A percentile compares a stretch with the other conserved stretches of the same genome.
Conservation (phyloP, 768 basidiomycete genomes). For the Stropharia rugosoannulata region DNA sequence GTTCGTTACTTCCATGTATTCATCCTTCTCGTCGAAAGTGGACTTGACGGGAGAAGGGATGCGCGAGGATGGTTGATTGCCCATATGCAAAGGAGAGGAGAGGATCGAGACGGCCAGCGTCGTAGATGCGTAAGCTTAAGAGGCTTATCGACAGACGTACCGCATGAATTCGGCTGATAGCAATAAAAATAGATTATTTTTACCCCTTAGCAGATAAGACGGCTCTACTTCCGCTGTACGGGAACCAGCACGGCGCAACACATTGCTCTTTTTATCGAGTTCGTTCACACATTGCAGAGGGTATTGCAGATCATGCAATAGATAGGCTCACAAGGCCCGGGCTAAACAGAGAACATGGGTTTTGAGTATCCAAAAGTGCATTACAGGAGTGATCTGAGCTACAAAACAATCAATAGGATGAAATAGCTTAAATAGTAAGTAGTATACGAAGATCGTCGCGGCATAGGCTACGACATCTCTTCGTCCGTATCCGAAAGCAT, state of each 20-base stretch:
- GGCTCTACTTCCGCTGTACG: too few relatives aligned
- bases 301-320: too few relatives aligned
- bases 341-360: neutral
- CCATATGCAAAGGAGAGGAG: constrained; percentile 22
- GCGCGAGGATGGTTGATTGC: constrained; percentile 29
- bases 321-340: too few relatives aligned
- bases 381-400: neutral
- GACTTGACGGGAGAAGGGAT: constrained; percentile 24
- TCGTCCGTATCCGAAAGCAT: constrained; percentile 87
- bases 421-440: neutral
- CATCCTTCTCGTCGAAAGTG: constrained; percentile 30
- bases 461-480: constrained; percentile 48
- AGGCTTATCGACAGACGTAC: neutral
- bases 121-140: constrained; percentile 8
- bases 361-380: neutral
- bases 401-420: constrained; percentile 5
- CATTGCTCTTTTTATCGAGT: too few relatives aligned
- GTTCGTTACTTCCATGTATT: constrained; percentile 22
- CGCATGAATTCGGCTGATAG: constrained; percentile 1
- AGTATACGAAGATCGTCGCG: neutral
- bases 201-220: constrained; percentile 15
- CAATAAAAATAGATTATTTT: constrained; percentile 15
- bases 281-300: too few relatives aligned
- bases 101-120: constrained; percentile 17
- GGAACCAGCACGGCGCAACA: too few relatives aligned